Evolutionary conservation across 805 yeast genomes (phyloP), one percentile per base, ranked within the genome.

Genomic region (Nakazawaea pomicola): DNA sequence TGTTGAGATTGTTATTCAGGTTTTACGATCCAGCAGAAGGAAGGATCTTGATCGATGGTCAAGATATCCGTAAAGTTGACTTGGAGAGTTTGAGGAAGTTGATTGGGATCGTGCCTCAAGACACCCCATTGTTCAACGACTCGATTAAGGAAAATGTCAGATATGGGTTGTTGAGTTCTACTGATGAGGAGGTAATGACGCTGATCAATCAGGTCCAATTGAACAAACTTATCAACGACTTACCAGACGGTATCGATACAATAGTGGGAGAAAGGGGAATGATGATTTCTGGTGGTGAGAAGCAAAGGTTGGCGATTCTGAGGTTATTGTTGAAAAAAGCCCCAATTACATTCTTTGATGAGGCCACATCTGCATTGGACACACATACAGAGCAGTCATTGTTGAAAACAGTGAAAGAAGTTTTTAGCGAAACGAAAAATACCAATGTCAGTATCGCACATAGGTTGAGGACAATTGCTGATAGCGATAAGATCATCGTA

Each of bases 261-360:
- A 69, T 86, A 44, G 99, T 93, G 14, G 99, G 99, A 36, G 99
- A 93, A 60, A 70, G 95, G 56, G 99, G 99, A n/a, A 73, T 93
- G 74, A 93, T 93, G 99, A 90, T 93, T 35, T 88, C 96, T 19
- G 99, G 99, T n/a, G 99, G 99, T 46, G 99, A 93, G 59, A 90
- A 93, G 58, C 99, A 93, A 62, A 68, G 99, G 47, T 68, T 93
- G 32, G 98, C 99, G 0, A 88, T 93, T 49, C 93, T 97, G 1
- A 72, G 99, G 48, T 76, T 93, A n/a, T 61, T 93, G 33, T 64
- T 93, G 50, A 93, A 93, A 60, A 72, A 78, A 48, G 78, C 97
- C 0, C 91, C 93, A 20, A 87, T 93, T 36, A 84, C 95, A 42
- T 91, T 93, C 60, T 90, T 93, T 51, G 99, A 93, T 56, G 99